Base-by-base conservation (phyloP, 345 rosid genomes). In the Pelargonium nanum region DNA sequence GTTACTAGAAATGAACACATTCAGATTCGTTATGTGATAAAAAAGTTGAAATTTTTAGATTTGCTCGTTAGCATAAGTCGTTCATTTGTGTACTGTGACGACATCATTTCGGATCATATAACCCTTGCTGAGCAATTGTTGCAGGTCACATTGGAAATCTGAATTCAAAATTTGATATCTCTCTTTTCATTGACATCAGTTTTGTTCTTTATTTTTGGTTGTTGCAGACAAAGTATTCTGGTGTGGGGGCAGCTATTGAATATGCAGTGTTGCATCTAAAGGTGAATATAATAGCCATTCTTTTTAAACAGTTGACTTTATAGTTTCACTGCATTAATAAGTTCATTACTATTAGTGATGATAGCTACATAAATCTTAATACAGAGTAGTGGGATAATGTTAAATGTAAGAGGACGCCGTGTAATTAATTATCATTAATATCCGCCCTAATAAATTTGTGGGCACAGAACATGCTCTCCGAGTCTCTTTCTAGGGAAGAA, bases 241-340 rank as follows among this genome's bases (percentile, higher is more conserved):
- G 87, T 40, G 82, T 68, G 53, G 99, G 96, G 59, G 96, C 99
- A 0, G 97, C 99, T 77, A 81, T 93, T 70, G 99, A 93, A 82
- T 93, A 93, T 70, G 95, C 99, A 22, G 77, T 93, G 30, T 56
- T 91, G 79, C 95, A 89, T 74, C 84, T 93, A 53, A 89, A 82
- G 84, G 99, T 93, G 69, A 72, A 25, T 30, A 55, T 64, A n/a
- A 25, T 26, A 68, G 20, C 68, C n/a, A 21, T 59, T 58, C 63
- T 51, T 55, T 63, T 60, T 26, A 6, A 25, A n/a, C n/a, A n/a
- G n/a, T 25, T 45, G 53, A 44, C 25, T 6, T 19, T 2, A 51
- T 13, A 21, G 19, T 55, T 6, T 53, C 5, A 25, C 1, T 57
- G 4, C n/a, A 34, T 57, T 9, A 4, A 57, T 26, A 0, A 13